Evolutionary conservation across 352 stramenopile genomes (phyloP).

Genomic region (Peronospora destructor): DNA sequence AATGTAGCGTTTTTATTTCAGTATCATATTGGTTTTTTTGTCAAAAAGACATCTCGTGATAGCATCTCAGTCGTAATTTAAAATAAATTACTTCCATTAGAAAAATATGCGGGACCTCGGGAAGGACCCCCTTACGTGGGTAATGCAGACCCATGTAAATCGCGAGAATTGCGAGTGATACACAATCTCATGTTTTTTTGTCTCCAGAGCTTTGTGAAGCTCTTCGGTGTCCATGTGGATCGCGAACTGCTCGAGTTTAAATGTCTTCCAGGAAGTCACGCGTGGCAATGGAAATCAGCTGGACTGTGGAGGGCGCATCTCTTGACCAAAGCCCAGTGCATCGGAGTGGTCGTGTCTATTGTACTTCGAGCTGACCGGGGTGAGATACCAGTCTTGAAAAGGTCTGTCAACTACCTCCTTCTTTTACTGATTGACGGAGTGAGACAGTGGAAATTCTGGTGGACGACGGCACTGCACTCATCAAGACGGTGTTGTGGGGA

Average conservation of each 20-base stretch:
- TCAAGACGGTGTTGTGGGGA: constrained; percentile 53
- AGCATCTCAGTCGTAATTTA: no score
- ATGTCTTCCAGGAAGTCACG: constrained; percentile 48
- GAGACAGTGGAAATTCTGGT: constrained; percentile 60
- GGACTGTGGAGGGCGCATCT: constrained; percentile 28
- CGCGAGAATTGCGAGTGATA: background rate
- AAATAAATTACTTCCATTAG: no score
- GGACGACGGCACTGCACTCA: constrained; percentile 62
- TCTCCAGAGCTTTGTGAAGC: constrained; percentile 56
- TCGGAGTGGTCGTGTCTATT: constrained; percentile 54
- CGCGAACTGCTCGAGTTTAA: constrained; percentile 39
- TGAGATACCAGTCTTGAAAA: constrained; percentile 13
- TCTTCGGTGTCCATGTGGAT: constrained; percentile 44
- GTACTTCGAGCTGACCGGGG: constrained; percentile 46
- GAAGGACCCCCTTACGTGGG: constrained; percentile 51
- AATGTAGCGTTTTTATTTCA: no score
- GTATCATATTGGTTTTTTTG: no score
- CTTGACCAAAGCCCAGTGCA: constrained; percentile 63
- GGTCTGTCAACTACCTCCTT: background rate
- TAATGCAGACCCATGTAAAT: constrained; percentile 13
- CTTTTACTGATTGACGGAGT: background rate
- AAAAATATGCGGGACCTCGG: constrained; percentile 18
- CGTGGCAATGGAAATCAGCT: constrained; percentile 31
- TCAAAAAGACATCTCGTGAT: no score
- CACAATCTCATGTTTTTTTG: background rate